Conservation (phyloP, 1,284 basidiomycete genomes). For the Volvariella volvacea region DNA sequence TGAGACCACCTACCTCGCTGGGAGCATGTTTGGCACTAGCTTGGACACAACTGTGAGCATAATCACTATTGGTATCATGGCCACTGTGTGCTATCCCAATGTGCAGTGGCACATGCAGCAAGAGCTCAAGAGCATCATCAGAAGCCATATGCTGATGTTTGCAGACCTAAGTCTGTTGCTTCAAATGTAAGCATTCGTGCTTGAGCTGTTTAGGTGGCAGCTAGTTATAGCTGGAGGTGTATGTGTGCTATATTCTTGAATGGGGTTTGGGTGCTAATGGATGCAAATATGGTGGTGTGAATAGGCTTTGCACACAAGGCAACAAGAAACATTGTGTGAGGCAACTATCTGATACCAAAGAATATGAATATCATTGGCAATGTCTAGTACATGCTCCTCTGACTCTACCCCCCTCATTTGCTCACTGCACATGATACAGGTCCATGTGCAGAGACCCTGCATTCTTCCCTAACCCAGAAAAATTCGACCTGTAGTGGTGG, state of each 20-base stretch:
- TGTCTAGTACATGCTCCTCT: conserved; percentile 37
- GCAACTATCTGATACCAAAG: conserved; percentile 48
- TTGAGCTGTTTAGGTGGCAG: conserved; percentile 59
- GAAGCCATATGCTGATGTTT: conserved; percentile 43
- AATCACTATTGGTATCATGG: conserved; percentile 52
- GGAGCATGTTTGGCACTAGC: conserved; percentile 60
- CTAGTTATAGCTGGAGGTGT: conserved; percentile 49
- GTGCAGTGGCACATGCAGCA: conserved; percentile 48
- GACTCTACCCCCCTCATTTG: neutral
- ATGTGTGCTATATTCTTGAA: no score
- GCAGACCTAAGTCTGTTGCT: conserved; percentile 44
- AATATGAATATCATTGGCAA: conserved; percentile 55
- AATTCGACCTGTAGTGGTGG: conserved; percentile 55
- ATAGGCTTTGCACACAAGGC: conserved; percentile 51
- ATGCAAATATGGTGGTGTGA: no score
- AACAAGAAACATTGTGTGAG: conserved; percentile 53
- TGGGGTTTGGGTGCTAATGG: no score
- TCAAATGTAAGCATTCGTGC: conserved; percentile 53
- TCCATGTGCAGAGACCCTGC: conserved; percentile 48
- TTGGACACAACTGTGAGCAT: conserved; percentile 56
- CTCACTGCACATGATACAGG: conserved; percentile 20
- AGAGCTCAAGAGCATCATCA: conserved; percentile 56
- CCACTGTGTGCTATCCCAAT: conserved; percentile 54
- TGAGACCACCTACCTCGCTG: conserved; percentile 55
- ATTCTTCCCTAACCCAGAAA: conserved; percentile 51